These are phyloP conservation scores for Malus sieversii DNA, from an alignment of 306 rosid genomes.

Conservation along the genomic window DNA sequence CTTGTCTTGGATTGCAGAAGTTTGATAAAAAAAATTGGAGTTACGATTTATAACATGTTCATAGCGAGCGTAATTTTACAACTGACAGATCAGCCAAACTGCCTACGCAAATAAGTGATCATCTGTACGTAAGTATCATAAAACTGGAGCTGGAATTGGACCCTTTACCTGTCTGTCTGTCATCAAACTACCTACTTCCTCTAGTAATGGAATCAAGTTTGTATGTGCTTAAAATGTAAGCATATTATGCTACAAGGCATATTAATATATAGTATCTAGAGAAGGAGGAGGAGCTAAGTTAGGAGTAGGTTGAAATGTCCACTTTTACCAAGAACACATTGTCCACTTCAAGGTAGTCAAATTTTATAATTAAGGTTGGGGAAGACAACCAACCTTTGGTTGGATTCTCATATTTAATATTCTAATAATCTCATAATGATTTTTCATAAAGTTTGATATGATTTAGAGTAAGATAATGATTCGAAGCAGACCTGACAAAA, in stretches of 20 bases:
- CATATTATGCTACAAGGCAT: not conserved
- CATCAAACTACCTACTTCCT: not conserved
- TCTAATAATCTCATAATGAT: not conserved
- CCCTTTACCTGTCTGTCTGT: not conserved
- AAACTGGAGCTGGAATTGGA: not conserved
- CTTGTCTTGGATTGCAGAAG: too few species aligned
- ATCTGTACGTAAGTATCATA: too few species aligned
- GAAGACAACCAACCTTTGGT: not conserved
- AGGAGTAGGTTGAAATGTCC: slow-evolving; percentile 29
- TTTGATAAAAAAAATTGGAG: too few species aligned
- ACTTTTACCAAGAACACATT: not conserved
- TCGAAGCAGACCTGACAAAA: too few species aligned
- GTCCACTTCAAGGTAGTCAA: not conserved
- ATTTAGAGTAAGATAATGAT: too few species aligned
- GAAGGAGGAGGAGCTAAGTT: not conserved
- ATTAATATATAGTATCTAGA: not conserved
- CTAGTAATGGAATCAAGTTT: not conserved
- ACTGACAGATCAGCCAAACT: too few species aligned
- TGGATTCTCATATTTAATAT: not conserved
- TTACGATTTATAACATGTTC: too few species aligned
- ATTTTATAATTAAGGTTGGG: not conserved
- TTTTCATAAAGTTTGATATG: too few species aligned
- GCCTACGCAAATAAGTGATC: too few species aligned
- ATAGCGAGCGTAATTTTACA: too few species aligned
- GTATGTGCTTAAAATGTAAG: slow-evolving; percentile 4